Evolutionary conservation across 169 alveolate genomes (phyloP).

Genomic region (Theileria equi): DNA sequence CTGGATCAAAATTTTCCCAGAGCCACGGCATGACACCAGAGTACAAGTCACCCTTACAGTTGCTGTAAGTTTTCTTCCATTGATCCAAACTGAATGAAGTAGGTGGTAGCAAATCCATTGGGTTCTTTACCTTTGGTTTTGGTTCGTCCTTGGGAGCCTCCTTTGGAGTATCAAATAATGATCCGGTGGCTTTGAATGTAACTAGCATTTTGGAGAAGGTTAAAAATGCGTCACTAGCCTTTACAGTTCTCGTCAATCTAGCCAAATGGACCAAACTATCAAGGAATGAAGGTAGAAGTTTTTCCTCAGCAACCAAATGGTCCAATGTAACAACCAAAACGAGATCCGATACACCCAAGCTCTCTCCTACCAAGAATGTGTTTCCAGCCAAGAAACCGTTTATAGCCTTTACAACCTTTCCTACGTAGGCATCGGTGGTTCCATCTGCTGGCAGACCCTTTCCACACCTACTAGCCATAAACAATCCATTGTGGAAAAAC

Average conservation of each 20-base stretch:
- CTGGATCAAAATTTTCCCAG: slow-evolving; percentile 82
- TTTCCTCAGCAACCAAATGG: slow-evolving; percentile 66
- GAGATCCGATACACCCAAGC: slow-evolving; percentile 87
- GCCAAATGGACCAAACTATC: slow-evolving; percentile 29
- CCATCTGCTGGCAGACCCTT: slow-evolving; percentile 51
- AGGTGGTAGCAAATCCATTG: slow-evolving; percentile 88
- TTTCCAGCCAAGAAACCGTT: slow-evolving; percentile 65
- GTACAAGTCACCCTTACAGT: slow-evolving; percentile 84
- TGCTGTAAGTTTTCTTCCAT: slow-evolving; percentile 92
- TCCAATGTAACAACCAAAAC: slow-evolving; percentile 74
- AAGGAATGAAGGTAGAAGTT: slow-evolving; percentile 47
- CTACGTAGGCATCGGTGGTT: slow-evolving; percentile 53
- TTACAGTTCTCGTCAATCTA: slow-evolving; percentile 51
- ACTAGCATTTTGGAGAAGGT: slow-evolving; percentile 41
- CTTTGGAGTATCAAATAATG: slow-evolving; percentile 3
- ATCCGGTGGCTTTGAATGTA: slow-evolving; percentile 7
- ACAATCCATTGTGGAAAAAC: slow-evolving; percentile 66
- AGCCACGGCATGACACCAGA: slow-evolving; percentile 87
- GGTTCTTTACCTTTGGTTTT: slow-evolving; percentile 71
- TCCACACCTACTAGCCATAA: slow-evolving; percentile 59
- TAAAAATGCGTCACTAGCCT: slow-evolving; percentile 41
- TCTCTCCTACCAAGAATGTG: slow-evolving; percentile 86
- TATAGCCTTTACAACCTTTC: slow-evolving; percentile 59
- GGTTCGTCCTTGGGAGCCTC: slow-evolving; percentile 59
- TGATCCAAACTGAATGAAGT: slow-evolving; percentile 85